phyloP scores from a whole-genome alignment of 2,329 filamentous ascomycete species.

The Lachnellula cervina region DNA sequence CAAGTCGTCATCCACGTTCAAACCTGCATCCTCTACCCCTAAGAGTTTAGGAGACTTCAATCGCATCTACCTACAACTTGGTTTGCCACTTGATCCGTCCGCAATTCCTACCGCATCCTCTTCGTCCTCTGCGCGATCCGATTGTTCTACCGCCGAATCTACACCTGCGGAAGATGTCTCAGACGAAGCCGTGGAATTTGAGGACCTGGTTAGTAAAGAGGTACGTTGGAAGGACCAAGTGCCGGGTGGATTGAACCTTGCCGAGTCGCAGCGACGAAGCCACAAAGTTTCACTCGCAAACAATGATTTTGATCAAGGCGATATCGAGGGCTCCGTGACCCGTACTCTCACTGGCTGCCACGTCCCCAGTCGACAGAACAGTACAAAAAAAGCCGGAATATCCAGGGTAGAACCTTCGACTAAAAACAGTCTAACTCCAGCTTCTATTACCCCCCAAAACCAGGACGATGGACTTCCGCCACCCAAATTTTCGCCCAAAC shows the following conservation, averaged over 20 bases:
- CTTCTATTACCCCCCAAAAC: background rate
- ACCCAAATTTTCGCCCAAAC: background rate
- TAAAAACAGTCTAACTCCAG: background rate
- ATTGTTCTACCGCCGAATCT: background rate
- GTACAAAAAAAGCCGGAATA: background rate
- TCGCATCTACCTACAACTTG: slow-evolving; percentile 17
- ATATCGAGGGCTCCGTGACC: background rate
- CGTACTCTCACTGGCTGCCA: background rate
- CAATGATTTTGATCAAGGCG: slow-evolving; percentile 1
- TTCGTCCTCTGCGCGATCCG: slow-evolving; percentile 5
- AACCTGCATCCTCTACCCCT: slow-evolving; percentile 10
- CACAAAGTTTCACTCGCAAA: background rate
- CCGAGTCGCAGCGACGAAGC: slow-evolving; percentile 6
- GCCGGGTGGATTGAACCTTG: background rate
- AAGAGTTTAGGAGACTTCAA: slow-evolving; percentile 22
- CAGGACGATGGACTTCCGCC: background rate
- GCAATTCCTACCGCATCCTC: slow-evolving; percentile 5
- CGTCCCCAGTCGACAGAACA: background rate
- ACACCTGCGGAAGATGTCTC: background rate
- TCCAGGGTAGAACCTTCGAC: background rate
- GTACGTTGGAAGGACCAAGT: slow-evolving; percentile 23
- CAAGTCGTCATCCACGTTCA: background rate
- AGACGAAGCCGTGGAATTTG: slow-evolving; percentile 1
- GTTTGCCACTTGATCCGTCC: slow-evolving; percentile 10
- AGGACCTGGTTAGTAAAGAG: slow-evolving; percentile 5